These are phyloP conservation scores for Oligophagozyma castellii DNA, from an alignment of 1,139 yeast species.

Conservation along the genomic window DNA sequence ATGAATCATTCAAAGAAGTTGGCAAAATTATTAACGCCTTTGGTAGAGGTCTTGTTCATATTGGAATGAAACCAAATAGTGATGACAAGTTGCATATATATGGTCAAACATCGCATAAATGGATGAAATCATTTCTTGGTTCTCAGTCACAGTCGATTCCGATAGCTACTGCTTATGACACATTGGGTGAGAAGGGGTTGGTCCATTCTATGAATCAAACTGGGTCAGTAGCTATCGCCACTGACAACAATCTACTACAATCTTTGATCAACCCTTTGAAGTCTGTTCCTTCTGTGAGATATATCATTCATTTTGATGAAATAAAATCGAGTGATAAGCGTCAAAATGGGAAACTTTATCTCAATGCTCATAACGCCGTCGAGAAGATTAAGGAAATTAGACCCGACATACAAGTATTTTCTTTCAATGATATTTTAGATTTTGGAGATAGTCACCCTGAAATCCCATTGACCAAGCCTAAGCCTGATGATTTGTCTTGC, in stretches of 20 bases:
- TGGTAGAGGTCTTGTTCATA: slow-evolving; percentile 63
- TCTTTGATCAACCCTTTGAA: slow-evolving; percentile 61
- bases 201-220: slow-evolving; percentile 79
- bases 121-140: slow-evolving; percentile 84
- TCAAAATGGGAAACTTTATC: slow-evolving; percentile 43
- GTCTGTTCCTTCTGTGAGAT: slow-evolving; percentile 47
- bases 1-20: slow-evolving; percentile 49
- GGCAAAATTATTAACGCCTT: slow-evolving; percentile 35
- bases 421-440: slow-evolving; percentile 51
- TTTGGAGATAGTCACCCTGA: slow-evolving; percentile 42
- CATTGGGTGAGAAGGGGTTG: slow-evolving; percentile 85
- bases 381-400: slow-evolving; percentile 45
- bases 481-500: slow-evolving; percentile 64
- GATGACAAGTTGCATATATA: slow-evolving; percentile 63
- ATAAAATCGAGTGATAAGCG: slow-evolving; percentile 53
- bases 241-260: slow-evolving; percentile 60
- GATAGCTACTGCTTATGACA: slow-evolving; percentile 92
- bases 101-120: slow-evolving; percentile 72
- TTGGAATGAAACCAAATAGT: slow-evolving; percentile 58
- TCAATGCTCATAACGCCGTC: slow-evolving; percentile 40
- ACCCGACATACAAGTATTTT: slow-evolving; percentile 58
- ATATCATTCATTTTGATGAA: slow-evolving; percentile 56
- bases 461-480: slow-evolving; percentile 33
- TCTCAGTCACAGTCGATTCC: slow-evolving; percentile 69
- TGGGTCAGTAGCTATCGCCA: slow-evolving; percentile 60